A percentile compares a stretch with the other conserved stretches of the same genome.
These are phyloP conservation scores for Nicotiana attenuata DNA, from an alignment of 257 asterid species.

Conservation along the genomic window DNA sequence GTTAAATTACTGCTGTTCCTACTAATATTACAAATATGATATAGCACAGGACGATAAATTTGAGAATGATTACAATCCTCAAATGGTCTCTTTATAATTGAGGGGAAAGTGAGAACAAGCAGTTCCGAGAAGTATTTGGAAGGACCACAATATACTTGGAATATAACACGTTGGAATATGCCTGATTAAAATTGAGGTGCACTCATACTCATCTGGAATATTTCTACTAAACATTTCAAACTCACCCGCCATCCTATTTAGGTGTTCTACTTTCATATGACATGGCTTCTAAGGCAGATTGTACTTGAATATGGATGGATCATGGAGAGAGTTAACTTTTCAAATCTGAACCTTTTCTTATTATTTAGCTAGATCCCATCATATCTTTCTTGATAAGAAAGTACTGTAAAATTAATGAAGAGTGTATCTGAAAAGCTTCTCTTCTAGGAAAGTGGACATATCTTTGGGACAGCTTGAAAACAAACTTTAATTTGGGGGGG, in stretches of 20 bases:
- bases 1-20: neutral
- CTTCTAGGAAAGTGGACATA: neutral
- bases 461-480: neutral
- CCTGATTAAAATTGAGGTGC: neutral
- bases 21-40: neutral
- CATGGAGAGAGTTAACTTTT: neutral
- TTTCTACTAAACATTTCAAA: neutral
- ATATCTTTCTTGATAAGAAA: neutral
- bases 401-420: neutral
- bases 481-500: neutral
- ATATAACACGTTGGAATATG: neutral
- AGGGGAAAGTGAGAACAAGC: neutral
- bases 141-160: neutral
- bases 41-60: neutral
- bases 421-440: neutral
- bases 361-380: neutral
- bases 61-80: neutral
- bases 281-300: neutral
- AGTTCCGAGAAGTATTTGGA: neutral
- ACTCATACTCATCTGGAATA: neutral
- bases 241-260: neutral
- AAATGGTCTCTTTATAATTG: neutral
- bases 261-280: neutral
- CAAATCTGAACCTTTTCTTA: neutral
- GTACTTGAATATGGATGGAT: neutral